A percentile compares a stretch with the other conserved stretches of the same genome.
Evolutionary conservation across 2,329 filamentous ascomycete genomes (phyloP).

Genomic region (Sporothrix brasiliensis): DNA sequence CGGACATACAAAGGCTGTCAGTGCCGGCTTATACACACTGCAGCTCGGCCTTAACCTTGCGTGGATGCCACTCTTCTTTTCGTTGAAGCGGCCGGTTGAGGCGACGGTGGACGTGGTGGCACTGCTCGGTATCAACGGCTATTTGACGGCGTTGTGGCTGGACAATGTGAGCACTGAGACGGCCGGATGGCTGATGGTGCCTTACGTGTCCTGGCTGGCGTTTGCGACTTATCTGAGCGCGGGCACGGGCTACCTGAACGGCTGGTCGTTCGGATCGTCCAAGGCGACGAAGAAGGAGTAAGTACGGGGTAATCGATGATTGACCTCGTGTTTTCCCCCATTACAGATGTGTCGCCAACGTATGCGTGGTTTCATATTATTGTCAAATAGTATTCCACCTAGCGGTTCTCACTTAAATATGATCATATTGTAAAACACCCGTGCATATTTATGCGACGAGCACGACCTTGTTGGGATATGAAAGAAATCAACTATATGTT

Average conservation of each 20-base stretch:
- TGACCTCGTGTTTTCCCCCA: neutral
- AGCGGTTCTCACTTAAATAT: neutral
- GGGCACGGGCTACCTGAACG: slow-evolving; percentile 68
- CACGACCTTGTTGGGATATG: slow-evolving; percentile 33
- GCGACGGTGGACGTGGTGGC: slow-evolving; percentile 76
- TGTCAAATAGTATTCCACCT: neutral
- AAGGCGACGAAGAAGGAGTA: slow-evolving; percentile 37
- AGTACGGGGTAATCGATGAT: neutral
- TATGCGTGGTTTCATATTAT: no score
- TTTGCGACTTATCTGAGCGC: slow-evolving; percentile 86
- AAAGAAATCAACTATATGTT: neutral
- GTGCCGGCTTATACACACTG: slow-evolving; percentile 79
- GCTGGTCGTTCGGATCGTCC: slow-evolving; percentile 58
- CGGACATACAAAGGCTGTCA: slow-evolving; percentile 64
- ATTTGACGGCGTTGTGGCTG: slow-evolving; percentile 72
- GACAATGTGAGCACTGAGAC: slow-evolving; percentile 41
- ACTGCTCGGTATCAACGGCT: slow-evolving; percentile 71
- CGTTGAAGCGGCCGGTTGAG: slow-evolving; percentile 69
- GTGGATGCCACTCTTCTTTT: slow-evolving; percentile 95
- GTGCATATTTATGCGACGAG: slow-evolving; percentile 33
- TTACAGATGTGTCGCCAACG: neutral
- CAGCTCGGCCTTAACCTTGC: slow-evolving; percentile 83
- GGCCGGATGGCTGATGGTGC: slow-evolving; percentile 73
- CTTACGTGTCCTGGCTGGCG: slow-evolving; percentile 82
- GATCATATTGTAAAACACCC: neutral